Percentiles rank a stretch among this genome's conserved stretches.
Evolutionary conservation across 176 grass and related monocot genomes (phyloP).

Genomic region (Tillandsia fasciculata): DNA sequence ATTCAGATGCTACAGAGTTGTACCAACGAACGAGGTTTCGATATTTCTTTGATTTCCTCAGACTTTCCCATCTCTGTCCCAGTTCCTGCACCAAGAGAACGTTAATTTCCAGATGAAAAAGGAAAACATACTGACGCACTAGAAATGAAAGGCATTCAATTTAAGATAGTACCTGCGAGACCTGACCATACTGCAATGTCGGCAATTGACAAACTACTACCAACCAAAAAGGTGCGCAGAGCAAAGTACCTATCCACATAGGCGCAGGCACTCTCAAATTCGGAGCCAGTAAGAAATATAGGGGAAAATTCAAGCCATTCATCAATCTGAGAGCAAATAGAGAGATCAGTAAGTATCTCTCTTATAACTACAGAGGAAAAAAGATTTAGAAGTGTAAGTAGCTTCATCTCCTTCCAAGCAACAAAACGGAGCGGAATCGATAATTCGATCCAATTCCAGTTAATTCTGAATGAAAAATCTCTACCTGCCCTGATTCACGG

Average conservation of each 20-base stretch:
- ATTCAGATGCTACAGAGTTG: conserved; percentile 44
- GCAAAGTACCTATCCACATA: conserved; percentile 53
- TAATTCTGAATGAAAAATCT: too few relatives aligned
- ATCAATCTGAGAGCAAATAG: conserved; percentile 50
- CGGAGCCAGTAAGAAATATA: conserved; percentile 50
- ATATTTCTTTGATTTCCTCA: conserved; percentile 80
- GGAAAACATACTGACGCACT: not conserved
- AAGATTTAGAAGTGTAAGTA: not conserved
- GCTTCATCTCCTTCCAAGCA: conserved; percentile 3
- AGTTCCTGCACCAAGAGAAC: conserved; percentile 35
- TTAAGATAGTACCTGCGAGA: conserved; percentile 43
- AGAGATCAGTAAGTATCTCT: not conserved
- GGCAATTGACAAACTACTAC: conserved; percentile 54
- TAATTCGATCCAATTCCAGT: too few relatives aligned
- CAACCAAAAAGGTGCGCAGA: conserved; percentile 69
- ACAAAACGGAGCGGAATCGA: not conserved
- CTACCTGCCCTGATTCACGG: conserved; percentile 55
- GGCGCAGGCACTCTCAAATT: conserved; percentile 60
- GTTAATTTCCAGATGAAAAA: not conserved
- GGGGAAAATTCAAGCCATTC: conserved; percentile 73
- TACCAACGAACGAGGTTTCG: conserved; percentile 73
- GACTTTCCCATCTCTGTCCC: conserved; percentile 85
- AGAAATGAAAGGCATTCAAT: not conserved
- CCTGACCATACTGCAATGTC: conserved; percentile 74
- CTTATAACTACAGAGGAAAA: not conserved